Percentiles rank a stretch among this genome's conserved stretches.
Evolutionary conservation across 768 basidiomycete species (phyloP).

Genomic region (Suillus paluster): DNA sequence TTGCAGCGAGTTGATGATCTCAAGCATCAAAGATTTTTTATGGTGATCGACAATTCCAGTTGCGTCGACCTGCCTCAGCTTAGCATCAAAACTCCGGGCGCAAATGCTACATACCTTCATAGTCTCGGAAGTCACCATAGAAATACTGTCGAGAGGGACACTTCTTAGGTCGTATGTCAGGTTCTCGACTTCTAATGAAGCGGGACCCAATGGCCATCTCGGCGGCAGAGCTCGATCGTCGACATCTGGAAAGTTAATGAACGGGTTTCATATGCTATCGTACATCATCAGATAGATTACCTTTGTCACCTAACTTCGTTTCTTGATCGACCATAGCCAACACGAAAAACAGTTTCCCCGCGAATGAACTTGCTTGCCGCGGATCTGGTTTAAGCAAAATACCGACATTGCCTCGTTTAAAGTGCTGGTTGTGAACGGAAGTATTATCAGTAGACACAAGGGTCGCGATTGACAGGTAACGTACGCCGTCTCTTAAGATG

Average conservation of each 20-base stretch:
- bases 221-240: slow-evolving; percentile 67
- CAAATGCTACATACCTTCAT: slow-evolving; percentile 61
- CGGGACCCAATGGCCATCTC: slow-evolving; percentile 70
- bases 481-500: slow-evolving; percentile 79
- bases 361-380: slow-evolving; percentile 47
- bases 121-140: slow-evolving; percentile 68
- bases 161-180: slow-evolving; percentile 67
- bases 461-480: slow-evolving; percentile 23
- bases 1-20: slow-evolving; percentile 55
- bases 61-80: slow-evolving; percentile 62
- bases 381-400: slow-evolving; percentile 72
- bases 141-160: slow-evolving; percentile 75
- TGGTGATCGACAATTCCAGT: slow-evolving; percentile 70
- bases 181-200: slow-evolving; percentile 49
- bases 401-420: slow-evolving; percentile 67
- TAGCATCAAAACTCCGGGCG: slow-evolving; percentile 3
- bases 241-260: slow-evolving; percentile 49
- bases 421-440: slow-evolving; percentile 58
- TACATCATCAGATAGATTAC: slow-evolving; percentile 36
- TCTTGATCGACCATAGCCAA: slow-evolving; percentile 71
- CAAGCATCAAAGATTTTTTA: slow-evolving; percentile 63
- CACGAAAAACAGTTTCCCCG: slow-evolving; percentile 64
- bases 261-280: slow-evolving; percentile 2
- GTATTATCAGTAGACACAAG: not conserved
- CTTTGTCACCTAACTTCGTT: slow-evolving; percentile 58